Base-by-base conservation (phyloP, 179 eudicot species). In the Silene noctiflora region DNA sequence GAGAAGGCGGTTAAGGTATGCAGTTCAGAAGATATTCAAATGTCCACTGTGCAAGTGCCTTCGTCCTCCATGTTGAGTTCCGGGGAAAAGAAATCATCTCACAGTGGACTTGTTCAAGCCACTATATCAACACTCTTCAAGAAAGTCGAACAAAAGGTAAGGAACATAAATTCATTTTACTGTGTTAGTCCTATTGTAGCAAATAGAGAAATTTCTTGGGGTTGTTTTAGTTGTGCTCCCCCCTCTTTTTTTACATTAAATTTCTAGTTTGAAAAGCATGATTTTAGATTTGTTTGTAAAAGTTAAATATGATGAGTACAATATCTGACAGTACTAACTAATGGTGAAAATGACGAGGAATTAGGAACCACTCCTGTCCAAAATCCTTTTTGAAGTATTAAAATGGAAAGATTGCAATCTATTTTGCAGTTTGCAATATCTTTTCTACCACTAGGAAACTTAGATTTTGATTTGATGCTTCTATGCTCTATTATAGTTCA, bases 91-190 rank as follows among this genome's bases (percentile, higher is more conserved):
- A 75, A 58, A 80, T 74, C 71, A 25, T 64, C 79, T 74, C 85
- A 72, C 64, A 79, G 81, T 63, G 72, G 89, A 78, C 89, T 92
- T 80, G 91, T 90, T 81, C 97, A 94, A 81, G 73, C 96, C 71
- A 90, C 91, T 44, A 83, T 94, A 81, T 86, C 98, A 67, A 83
- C 94, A 71, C 80, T 94, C 75, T 92, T 92, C 83, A 89, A 94
- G 84, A 94, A 89, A 82, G 93, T 73, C 48, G 91, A 83, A 83
- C 86, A 85, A 73, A 89, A 92, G 91, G 98, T 80, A 72, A 83
- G 84, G 65, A 55, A 53, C 21, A 7, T 69, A 14, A 62, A 21
- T 64, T 31, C 71, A 67, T 59, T 24, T 42, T 73, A 59, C 67
- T 83, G 33, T 44, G 24, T 67, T 13, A 24, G 25, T 7, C 12